A percentile compares a stretch with the other conserved stretches of the same genome.
phyloP scores from a whole-genome alignment of 1,284 basidiomycete species.

The Cryptococcus amylolentus region DNA sequence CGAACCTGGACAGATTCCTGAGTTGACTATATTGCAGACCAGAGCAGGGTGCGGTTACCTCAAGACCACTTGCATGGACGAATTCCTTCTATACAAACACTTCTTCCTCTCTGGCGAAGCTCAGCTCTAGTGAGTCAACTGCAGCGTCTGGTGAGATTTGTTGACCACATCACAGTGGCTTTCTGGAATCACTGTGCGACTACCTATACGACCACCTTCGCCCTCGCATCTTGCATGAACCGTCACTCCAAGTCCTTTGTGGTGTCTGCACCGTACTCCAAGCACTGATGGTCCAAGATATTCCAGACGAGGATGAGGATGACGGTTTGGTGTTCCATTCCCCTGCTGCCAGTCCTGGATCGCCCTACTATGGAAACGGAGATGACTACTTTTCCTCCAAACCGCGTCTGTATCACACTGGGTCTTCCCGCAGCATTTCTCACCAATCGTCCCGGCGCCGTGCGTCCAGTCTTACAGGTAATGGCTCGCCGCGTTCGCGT shows the following conservation, averaged over 20 bases:
- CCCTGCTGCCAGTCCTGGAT: conserved; percentile 23
- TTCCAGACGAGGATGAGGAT: conserved; percentile 25
- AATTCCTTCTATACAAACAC: conserved; percentile 74
- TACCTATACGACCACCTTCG: conserved; percentile 88
- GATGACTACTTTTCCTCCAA: conserved; percentile 29
- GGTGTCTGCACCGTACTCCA: conserved; percentile 91
- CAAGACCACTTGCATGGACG: conserved; percentile 81
- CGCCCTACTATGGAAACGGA: conserved; percentile 5
- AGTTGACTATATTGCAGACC: conserved; percentile 56
- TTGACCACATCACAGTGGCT: conserved; percentile 57
- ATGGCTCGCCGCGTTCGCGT: conserved; percentile 3
- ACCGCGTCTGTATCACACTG: conserved; percentile 19
- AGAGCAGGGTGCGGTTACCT: conserved; percentile 83
- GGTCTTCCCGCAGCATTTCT: conserved; percentile 9
- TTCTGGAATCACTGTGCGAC: conserved; percentile 84
- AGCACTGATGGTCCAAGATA: conserved; percentile 85
- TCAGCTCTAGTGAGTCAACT: conserved; percentile 68
- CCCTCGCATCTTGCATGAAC: conserved; percentile 87
- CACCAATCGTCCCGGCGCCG: background rate
- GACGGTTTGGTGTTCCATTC: conserved; percentile 20
- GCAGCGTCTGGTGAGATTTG: background rate
- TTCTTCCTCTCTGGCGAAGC: conserved; percentile 84
- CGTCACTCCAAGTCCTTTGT: conserved; percentile 75
- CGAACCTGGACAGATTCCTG: background rate
- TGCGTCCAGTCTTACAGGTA: background rate